Conservation (phyloP, 1,139 yeast genomes). For the Spathaspora sp. region DNA sequence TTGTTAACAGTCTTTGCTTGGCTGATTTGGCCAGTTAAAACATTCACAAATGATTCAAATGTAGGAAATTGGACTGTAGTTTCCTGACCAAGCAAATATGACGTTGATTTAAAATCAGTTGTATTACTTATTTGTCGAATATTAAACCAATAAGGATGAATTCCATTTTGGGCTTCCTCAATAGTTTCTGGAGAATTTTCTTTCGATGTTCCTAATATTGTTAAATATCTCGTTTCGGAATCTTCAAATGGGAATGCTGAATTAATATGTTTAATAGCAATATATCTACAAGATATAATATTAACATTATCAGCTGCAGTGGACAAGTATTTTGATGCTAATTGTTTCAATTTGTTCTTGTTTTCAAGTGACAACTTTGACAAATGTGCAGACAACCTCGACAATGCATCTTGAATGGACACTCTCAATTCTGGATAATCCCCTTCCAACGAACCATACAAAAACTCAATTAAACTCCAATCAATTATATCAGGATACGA, state of each 20-base stretch:
- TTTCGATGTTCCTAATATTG: constrained; percentile 62
- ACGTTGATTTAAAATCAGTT: constrained; percentile 40
- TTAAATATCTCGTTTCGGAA: constrained; percentile 64
- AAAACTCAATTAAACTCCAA: constrained; percentile 56
- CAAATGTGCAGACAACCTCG: constrained; percentile 55
- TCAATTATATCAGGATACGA: constrained; percentile 52
- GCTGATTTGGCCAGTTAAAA: constrained; percentile 27
- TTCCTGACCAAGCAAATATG: constrained; percentile 41
- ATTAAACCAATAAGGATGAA: constrained; percentile 74
- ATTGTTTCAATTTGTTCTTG: constrained; percentile 41
- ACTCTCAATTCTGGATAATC: constrained; percentile 65
- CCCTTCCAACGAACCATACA: constrained; percentile 69
- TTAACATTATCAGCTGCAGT: constrained; percentile 21
- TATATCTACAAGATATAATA: constrained; percentile 49
- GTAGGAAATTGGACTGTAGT: constrained; percentile 41
- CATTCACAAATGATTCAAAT: constrained; percentile 32
- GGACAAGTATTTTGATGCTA: constrained; percentile 41
- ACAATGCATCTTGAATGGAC: constrained; percentile 71
- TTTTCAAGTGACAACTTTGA: constrained; percentile 37
- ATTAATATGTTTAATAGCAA: constrained; percentile 66
- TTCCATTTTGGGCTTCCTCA: constrained; percentile 81
- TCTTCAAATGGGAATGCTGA: constrained; percentile 68
- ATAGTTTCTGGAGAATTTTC: constrained; percentile 66
- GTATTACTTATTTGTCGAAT: constrained; percentile 44
- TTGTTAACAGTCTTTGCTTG: constrained; percentile 15